Base-by-base conservation (phyloP, 1,139 yeast species). In the Saccharomyces pastorianus region DNA sequence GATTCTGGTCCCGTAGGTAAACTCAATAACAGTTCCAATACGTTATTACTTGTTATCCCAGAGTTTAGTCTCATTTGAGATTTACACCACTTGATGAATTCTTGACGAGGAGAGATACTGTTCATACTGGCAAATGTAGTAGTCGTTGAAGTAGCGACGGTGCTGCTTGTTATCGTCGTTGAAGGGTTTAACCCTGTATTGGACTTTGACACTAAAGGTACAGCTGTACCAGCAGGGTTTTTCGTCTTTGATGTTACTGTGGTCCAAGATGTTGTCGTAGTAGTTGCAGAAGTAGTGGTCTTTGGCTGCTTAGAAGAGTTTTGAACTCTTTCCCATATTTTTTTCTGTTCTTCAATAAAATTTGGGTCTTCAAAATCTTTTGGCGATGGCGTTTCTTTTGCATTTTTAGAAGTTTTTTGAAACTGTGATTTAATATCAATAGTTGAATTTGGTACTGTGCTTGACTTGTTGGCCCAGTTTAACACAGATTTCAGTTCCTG, bases 11-110 rank as follows among this genome's bases (percentile, higher is more conserved):
- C 81, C 46, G 81, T 72, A 38, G 98, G 97, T 60, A 93, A 78
- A 53, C 91, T 84, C 56, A 90, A 75, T 64, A 93, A 78, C 69
- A 93, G 84, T 56, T 87, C 85, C 55, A 93, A 75, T 52, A 93
- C 82, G 65, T 88, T 96, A 59, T 84, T 85, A 51, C 76, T 77
- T 29, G 86, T 80, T 47, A 90, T 91, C 17, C 89, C 84, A 6
- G 85, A 80, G 65, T 88, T 85, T 64, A 93, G 75, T 57, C 79
- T 77, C 77, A 93, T 80, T 59, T 88, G 81, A 8, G 82, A 68
- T 64, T 93, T 82, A 61, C 96, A 89, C 98, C 98, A 93, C 46
- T 79, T 76, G 56, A 90, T 70, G 61, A 91, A 89, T 58, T 88
- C 96, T 65, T 86, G 82, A 63, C 76, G 74, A 14, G 71, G 65